Base-by-base conservation (phyloP, 2,329 filamentous ascomycete genomes). In the Nannizziopsis arthrosporioides region DNA sequence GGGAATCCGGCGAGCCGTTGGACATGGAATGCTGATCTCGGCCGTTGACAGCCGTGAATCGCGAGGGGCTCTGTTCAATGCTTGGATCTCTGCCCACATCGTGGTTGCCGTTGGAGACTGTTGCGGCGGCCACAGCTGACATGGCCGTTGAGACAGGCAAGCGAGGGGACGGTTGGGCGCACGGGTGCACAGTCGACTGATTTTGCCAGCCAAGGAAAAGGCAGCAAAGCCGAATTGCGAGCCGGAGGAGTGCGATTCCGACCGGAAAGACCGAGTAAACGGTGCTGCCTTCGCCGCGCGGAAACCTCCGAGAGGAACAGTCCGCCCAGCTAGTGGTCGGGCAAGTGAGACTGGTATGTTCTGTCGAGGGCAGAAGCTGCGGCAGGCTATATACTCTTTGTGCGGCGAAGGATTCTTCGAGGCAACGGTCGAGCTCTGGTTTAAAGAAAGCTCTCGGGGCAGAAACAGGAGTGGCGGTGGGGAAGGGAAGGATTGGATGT, bases 41-140 rank as follows among this genome's bases (percentile, higher is more conserved):
- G 38, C 67, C 68, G 57, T 71, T 71, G 34, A 71, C 68, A 15
- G 68, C 68, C 3, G 68, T 71, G 52, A 71, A 71, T 38, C 65
- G 64, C 27, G 67, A 67, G 27, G 68, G 67, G 45, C 66, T 68
- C 47, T 68, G 63, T 17, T 68, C 67, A 18, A 63, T 51, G 46
- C 59, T 63, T n/a, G 45, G 11, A 48, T 60, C 60, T 18, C 39
- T 50, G 22, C 42, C 18, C 42, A 41, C 34, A 14, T 55, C 54
- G 44, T 51, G 52, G 46, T 47, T 66, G 60, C 11, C 61, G 54
- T 40, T 64, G 60, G 49, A 63, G 59, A 53, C 54, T 39, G 63
- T 54, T n/a, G 59, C 55, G 36, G 63, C 55, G 44, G 64, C 60
- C 47, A 65, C 59, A 46, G 64, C 58, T 35, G 62, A 61, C 65